Conservation (phyloP, 148 eudicot species). For the Salicornia ramosissima region DNA sequence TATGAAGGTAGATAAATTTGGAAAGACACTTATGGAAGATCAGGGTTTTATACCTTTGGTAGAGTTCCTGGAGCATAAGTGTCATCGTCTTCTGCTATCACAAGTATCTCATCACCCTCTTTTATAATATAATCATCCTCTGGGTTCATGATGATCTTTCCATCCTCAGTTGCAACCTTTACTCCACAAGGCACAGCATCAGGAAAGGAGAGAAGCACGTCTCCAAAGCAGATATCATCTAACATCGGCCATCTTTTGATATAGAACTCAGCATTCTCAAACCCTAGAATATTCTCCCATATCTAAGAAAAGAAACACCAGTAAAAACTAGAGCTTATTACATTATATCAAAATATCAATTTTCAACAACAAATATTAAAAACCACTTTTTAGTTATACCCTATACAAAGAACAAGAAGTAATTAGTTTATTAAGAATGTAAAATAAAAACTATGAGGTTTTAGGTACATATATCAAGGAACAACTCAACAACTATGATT, state of each 20-base stretch:
- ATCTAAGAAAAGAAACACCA: constrained; percentile 49
- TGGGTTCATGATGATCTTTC: constrained; percentile 80
- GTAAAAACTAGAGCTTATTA: not conserved
- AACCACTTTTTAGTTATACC: not conserved
- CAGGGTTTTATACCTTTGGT: constrained; percentile 48
- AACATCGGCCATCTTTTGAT: constrained; percentile 87
- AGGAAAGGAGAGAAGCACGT: constrained; percentile 72
- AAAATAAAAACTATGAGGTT: not conserved
- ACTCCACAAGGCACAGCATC: constrained; percentile 96
- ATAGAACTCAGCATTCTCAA: constrained; percentile 95
- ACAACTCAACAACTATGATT: not conserved
- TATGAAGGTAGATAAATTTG: not conserved
- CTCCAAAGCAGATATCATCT: constrained; percentile 59
- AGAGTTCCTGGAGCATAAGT: constrained; percentile 70
- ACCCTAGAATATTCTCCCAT: constrained; percentile 94
- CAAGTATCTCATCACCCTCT: constrained; percentile 86
- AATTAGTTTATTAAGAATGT: too few relatives aligned
- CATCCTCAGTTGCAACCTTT: constrained; percentile 69
- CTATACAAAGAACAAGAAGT: not conserved
- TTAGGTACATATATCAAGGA: not conserved
- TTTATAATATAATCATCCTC: constrained; percentile 61
- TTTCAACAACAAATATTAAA: not conserved
- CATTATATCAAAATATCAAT: not conserved
- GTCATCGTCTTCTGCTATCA: constrained; percentile 96
- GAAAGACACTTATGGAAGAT: not conserved